Evolutionary conservation across 2,329 filamentous ascomycete genomes (phyloP).

Genomic region (Aspergillus pseudotamarii): DNA sequence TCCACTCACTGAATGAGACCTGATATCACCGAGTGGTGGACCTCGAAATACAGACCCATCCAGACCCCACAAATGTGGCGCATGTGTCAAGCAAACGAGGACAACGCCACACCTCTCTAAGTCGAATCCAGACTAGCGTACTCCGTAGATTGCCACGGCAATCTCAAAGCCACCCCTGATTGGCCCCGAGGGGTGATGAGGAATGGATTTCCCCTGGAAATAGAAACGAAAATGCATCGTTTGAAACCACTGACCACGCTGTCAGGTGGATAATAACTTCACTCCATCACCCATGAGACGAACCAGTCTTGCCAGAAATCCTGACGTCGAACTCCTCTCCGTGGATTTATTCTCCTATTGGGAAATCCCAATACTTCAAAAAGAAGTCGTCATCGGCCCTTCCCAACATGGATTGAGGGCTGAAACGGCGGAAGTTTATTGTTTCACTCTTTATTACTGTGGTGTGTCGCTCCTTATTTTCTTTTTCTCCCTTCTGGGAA

Average conservation of each 20-base stretch:
- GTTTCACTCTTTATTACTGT: neutral
- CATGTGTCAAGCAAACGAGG: neutral
- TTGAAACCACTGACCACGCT: neutral
- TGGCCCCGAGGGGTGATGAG: neutral
- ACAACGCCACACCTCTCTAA: neutral
- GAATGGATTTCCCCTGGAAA: neutral
- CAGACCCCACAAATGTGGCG: neutral
- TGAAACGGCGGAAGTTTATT: neutral
- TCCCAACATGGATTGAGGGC: neutral
- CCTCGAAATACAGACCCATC: too few relatives aligned
- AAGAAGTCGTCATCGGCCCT: neutral
- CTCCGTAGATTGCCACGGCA: neutral
- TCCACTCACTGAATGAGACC: too few relatives aligned
- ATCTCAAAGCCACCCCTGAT: neutral
- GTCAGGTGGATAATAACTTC: neutral
- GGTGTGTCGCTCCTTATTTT: neutral
- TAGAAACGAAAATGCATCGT: neutral
- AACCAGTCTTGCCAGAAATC: neutral
- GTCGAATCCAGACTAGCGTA: neutral
- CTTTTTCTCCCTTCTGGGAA: neutral
- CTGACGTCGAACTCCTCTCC: neutral
- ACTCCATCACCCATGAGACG: neutral
- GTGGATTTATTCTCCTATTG: neutral
- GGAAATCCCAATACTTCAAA: neutral
- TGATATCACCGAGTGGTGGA: too few relatives aligned